Evolutionary conservation across 495 filamentous ascomycete genomes (phyloP), one percentile per base, ranked within the genome.

Genomic region (Schizothecium vesticola): DNA sequence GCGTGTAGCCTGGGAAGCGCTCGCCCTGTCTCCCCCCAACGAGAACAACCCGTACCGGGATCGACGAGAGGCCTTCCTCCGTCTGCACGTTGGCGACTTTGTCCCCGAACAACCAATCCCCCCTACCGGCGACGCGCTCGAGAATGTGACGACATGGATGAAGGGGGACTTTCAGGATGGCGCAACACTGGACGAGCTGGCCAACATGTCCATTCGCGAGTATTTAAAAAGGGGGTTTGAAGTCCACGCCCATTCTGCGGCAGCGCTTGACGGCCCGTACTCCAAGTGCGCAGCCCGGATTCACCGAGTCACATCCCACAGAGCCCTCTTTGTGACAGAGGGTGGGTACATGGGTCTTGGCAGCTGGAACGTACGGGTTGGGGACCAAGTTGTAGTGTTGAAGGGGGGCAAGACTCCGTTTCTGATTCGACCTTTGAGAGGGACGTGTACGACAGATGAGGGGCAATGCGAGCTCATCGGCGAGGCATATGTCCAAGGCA

Each of bases 401-500:
- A 61, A 13, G 19, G 60, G 60, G 19, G 60, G 60, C 26, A 61
- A 28, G 60, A 61, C 60, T 13, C 60, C 60, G 12, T 61, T 36
- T 61, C 13, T 61, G 28, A 3, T 61, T 61, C 25, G 59, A 12
- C 43, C 43, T 51, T 0, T n/a, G 5, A 13, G 16, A 28, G 24
- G 21, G n/a, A 26, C 16, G 0, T 26, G 31, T 4, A 8, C 22
- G 6, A 21, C 16, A n/a, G 26, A n/a, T 2, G 8, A 3, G 26
- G n/a, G 13, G 60, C n/a, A 21, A 19, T 36, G 0, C 28, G 60
- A 61, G 60, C 13, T 61, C 0, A 19, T 61, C 7, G 60, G 60
- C 4, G 60, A 61, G 60, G 60, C 60, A 21, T 61, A 61, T 31
- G 60, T 61, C 8, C 60, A 61, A 9, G 60, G 60, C 10, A 61